Evolutionary conservation across 2,329 filamentous ascomycete genomes (phyloP).

Genomic region (Aaosphaeria arxii): DNA sequence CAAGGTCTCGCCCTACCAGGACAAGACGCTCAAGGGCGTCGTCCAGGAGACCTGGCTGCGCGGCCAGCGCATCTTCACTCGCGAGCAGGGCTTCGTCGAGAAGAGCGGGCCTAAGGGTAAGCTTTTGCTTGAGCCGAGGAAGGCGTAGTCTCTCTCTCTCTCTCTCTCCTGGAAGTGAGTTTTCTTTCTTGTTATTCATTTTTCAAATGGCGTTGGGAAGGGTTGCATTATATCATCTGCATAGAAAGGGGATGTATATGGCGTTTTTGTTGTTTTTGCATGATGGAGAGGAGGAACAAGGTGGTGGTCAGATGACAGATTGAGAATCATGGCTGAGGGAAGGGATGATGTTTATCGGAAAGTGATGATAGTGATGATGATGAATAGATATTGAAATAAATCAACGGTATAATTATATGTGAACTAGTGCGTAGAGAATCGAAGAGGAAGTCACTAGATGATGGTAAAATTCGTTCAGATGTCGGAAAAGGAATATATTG

Average conservation of each 20-base stretch:
- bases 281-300: no score
- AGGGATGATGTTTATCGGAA: no score
- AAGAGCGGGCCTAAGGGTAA: constrained; percentile 50
- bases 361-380: no score
- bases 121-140: constrained; percentile 51
- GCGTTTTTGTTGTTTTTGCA: no score
- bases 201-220: background rate
- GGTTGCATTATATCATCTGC: constrained; percentile 7
- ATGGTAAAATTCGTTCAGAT: no score
- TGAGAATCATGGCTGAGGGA: no score
- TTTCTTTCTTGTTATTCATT: background rate
- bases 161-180: background rate
- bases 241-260: background rate
- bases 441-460: no score
- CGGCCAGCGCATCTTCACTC: constrained; percentile 69
- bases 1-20: constrained; percentile 87
- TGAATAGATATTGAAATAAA: no score
- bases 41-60: constrained; percentile 85
- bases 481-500: no score
- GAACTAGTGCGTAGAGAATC: no score
- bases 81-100: constrained; percentile 63
- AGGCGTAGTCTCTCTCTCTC: constrained; percentile 1
- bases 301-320: no score
- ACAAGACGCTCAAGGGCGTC: constrained; percentile 71
- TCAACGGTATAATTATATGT: no score